These are phyloP conservation scores for Teratosphaeria pseudoeucalypti DNA, from an alignment of 2,329 filamentous ascomycete species.

Conservation along the genomic window DNA sequence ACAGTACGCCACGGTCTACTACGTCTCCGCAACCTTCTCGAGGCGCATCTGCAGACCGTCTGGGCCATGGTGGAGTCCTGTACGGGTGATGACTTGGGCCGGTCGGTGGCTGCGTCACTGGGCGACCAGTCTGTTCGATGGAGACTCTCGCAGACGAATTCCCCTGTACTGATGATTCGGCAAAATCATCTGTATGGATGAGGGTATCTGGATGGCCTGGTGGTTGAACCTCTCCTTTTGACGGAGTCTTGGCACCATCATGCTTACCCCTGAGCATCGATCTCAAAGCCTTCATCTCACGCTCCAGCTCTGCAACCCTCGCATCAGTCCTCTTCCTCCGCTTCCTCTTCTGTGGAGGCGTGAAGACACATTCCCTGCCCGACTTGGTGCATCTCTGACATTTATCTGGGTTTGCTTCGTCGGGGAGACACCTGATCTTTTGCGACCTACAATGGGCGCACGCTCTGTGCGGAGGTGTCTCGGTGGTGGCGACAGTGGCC, in stretches of 20 bases:
- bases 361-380: slow-evolving; percentile 30
- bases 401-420: slow-evolving; percentile 16
- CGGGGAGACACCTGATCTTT: slow-evolving; percentile 34
- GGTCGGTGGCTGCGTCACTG: neutral
- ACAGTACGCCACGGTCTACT: slow-evolving; percentile 51
- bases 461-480: neutral
- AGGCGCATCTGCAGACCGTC: slow-evolving; percentile 3
- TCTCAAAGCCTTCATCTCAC: slow-evolving; percentile 33
- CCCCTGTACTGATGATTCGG: neutral
- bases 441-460: slow-evolving; percentile 34
- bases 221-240: neutral
- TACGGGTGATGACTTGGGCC: neutral
- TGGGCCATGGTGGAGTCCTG: slow-evolving; percentile 5
- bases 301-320: slow-evolving; percentile 35
- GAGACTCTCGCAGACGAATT: neutral
- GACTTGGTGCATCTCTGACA: slow-evolving; percentile 34
- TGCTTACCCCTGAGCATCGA: slow-evolving; percentile 23
- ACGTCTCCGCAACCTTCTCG: slow-evolving; percentile 23
- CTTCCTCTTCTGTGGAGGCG: slow-evolving; percentile 31
- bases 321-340: slow-evolving; percentile 37
- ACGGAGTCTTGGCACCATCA: neutral
- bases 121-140: neutral
- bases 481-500: neutral
- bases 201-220: neutral
- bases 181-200: neutral